Conservation (phyloP, 306 rosid genomes). For the Castanopsis chinensis region DNA sequence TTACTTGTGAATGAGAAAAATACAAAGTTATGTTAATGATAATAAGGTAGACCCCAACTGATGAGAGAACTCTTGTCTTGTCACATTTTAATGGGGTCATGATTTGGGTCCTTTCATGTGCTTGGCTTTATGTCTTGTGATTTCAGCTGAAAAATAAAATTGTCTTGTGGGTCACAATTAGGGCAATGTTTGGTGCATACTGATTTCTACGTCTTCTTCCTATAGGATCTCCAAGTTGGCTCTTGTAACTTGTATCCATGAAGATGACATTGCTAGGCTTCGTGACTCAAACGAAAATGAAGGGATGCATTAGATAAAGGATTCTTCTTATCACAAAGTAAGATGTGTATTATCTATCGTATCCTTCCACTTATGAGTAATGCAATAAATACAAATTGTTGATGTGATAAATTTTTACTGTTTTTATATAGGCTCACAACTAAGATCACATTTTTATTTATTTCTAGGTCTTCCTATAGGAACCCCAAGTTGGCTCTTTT, state of each 20-base stretch:
- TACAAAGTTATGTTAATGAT: not conserved
- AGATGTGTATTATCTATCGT: not conserved
- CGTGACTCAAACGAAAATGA: constrained; percentile 2
- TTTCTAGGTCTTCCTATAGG: no score
- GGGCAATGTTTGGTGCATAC: not conserved
- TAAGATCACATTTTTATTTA: not conserved
- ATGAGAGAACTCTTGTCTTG: not conserved
- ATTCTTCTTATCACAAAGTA: not conserved
- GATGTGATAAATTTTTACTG: no score
- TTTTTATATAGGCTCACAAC: not conserved
- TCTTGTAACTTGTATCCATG: not conserved
- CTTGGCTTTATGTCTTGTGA: not conserved
- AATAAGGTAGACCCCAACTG: not conserved
- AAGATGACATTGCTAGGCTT: constrained; percentile 16
- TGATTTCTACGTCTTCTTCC: not conserved
- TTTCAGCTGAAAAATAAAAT: no score
- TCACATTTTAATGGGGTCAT: not conserved
- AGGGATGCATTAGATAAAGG: not conserved
- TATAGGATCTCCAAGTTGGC: not conserved
- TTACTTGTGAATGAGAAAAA: not conserved
- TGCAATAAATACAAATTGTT: no score
- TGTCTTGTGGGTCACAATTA: not conserved
- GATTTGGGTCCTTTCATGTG: not conserved
- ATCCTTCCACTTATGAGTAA: no score
- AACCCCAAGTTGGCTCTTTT: no score